These are phyloP conservation scores for Saccharum officinarum DNA, from an alignment of 176 grass and related monocot genomes.

Conservation along the genomic window DNA sequence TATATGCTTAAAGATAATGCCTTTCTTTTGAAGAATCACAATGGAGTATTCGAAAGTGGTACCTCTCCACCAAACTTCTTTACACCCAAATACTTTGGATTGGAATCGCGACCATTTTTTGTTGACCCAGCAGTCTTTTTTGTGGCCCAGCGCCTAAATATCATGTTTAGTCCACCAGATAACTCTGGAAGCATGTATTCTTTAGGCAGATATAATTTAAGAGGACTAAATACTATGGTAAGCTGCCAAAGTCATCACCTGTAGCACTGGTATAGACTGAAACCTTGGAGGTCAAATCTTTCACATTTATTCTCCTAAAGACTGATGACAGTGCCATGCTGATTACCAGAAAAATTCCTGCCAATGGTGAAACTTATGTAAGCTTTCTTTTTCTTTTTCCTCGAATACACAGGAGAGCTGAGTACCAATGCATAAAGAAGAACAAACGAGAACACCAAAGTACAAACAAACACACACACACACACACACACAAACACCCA, in stretches of 20 bases:
- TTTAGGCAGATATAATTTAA: neutral
- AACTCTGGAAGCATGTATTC: neutral
- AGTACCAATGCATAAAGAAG: neutral
- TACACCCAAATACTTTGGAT: neutral
- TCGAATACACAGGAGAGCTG: neutral
- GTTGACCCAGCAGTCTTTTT: neutral
- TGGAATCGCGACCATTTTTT: neutral
- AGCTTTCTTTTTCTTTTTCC: neutral
- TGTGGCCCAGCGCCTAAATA: slow-evolving; percentile 9
- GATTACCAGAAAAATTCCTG: neutral
- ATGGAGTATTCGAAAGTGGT: neutral
- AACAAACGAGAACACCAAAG: neutral
- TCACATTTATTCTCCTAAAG: slow-evolving; percentile 66
- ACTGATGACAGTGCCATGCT: slow-evolving; percentile 52
- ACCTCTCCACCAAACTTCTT: slow-evolving; percentile 2
- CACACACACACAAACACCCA: neutral
- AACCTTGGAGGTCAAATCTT: slow-evolving; percentile 69
- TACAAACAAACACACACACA: neutral
- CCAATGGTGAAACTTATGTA: neutral
- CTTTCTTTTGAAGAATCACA: neutral
- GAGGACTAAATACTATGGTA: neutral
- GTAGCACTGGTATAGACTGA: slow-evolving; percentile 42
- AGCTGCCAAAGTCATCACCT: slow-evolving; percentile 34
- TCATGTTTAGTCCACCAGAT: slow-evolving; percentile 5
- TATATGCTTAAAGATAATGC: neutral